Percentiles rank a stretch among this genome's conserved stretches.
Evolutionary conservation across 495 filamentous ascomycete genomes (phyloP).

Genomic region (Aspergillus heteromorphus): DNA sequence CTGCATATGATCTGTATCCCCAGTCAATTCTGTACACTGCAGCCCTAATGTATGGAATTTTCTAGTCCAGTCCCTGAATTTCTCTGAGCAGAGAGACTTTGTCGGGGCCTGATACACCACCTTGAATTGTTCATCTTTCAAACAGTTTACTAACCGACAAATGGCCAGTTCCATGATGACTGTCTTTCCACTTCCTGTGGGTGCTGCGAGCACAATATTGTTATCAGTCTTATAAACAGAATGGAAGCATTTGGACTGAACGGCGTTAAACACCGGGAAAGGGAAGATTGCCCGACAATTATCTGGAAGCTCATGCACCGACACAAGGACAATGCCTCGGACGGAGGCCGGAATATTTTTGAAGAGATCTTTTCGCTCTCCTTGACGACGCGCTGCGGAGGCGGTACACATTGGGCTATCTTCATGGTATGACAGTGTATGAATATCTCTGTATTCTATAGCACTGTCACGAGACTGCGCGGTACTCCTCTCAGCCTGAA

Average conservation of each 20-base stretch:
- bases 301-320: conserved; percentile 70
- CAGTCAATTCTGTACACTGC: conserved; percentile 80
- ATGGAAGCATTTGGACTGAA: conserved; percentile 84
- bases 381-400: background rate
- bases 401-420: background rate
- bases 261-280: conserved; percentile 81
- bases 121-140: conserved; percentile 70
- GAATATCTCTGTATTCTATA: background rate
- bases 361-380: conserved; percentile 12
- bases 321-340: conserved; percentile 69
- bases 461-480: background rate
- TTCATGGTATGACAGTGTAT: background rate
- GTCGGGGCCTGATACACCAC: conserved; percentile 94
- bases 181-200: conserved; percentile 94
- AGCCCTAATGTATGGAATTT: conserved; percentile 76
- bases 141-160: conserved; percentile 62
- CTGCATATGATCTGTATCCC: conserved; percentile 77
- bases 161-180: conserved; percentile 88
- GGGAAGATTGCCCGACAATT: conserved; percentile 70
- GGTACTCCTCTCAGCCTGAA: conserved; percentile 11
- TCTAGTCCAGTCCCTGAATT: conserved; percentile 74
- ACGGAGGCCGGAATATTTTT: conserved; percentile 33
- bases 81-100: conserved; percentile 85
- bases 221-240: conserved; percentile 66
- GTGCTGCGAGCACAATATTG: conserved; percentile 84